phyloP scores from a whole-genome alignment of 1,284 basidiomycete genomes.

The Coniophora puteana region DNA sequence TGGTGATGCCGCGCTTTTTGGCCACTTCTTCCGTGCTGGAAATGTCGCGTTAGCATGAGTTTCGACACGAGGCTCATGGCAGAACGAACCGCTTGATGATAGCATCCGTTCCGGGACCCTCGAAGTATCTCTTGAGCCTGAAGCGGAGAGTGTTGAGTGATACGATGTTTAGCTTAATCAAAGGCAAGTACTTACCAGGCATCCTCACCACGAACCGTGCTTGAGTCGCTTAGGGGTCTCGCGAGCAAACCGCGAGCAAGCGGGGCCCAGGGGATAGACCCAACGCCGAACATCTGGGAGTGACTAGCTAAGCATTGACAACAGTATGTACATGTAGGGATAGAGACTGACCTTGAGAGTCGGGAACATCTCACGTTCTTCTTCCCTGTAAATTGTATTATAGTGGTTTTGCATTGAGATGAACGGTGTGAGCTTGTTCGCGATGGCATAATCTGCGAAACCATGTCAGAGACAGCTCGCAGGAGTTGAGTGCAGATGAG shows the following conservation, averaged over 20 bases:
- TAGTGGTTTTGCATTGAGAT: slow-evolving; percentile 52
- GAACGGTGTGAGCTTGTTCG: slow-evolving; percentile 41
- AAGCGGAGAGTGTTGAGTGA: no score
- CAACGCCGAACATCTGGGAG: slow-evolving; percentile 22
- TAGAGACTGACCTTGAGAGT: slow-evolving; percentile 22
- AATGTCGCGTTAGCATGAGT: neutral
- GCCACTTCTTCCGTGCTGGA: slow-evolving; percentile 37
- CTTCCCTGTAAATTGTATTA: slow-evolving; percentile 40
- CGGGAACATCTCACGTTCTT: slow-evolving; percentile 48
- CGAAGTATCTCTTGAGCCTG: no score
- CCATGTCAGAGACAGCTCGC: slow-evolving; percentile 19
- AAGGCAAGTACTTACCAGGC: slow-evolving; percentile 14
- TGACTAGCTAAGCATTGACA: neutral
- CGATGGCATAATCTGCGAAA: slow-evolving; percentile 18
- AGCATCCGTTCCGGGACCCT: slow-evolving; percentile 9
- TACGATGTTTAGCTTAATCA: neutral
- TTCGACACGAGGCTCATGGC: neutral
- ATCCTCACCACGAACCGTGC: slow-evolving; percentile 17
- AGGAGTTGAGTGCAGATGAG: neutral
- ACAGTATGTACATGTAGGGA: slow-evolving; percentile 21
- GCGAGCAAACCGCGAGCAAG: slow-evolving; percentile 33
- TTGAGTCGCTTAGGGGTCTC: slow-evolving; percentile 24
- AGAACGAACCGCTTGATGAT: neutral
- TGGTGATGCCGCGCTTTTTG: slow-evolving; percentile 32
- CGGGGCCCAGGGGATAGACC: slow-evolving; percentile 32